A percentile compares a stretch with the other conserved stretches of the same genome.
These are phyloP conservation scores for Solanum raphanifolium DNA, from an alignment of 257 asterid genomes.

Conservation along the genomic window DNA sequence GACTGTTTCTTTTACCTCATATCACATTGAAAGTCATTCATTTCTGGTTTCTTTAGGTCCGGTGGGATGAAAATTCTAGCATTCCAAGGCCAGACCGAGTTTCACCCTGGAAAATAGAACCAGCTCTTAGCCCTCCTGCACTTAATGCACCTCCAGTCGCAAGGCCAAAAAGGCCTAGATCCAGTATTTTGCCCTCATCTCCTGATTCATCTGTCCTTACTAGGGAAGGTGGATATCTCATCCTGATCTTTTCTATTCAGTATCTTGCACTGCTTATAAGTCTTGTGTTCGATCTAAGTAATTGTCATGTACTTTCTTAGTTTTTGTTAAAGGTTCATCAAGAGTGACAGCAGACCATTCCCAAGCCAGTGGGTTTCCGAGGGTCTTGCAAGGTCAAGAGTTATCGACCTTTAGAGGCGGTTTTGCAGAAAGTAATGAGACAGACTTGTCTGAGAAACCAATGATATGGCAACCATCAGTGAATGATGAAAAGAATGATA, in stretches of 20 bases:
- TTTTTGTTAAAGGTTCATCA: constrained; percentile 41
- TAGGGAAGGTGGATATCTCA: constrained; percentile 54
- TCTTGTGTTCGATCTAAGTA: not conserved
- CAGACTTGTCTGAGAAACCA: constrained; percentile 62
- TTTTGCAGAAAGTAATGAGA: constrained; percentile 51
- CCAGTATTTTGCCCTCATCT: constrained; percentile 56
- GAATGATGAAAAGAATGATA: constrained; percentile 50
- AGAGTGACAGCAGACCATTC: constrained; percentile 65
- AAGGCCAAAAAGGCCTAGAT: constrained; percentile 71
- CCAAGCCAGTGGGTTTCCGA: constrained; percentile 49
- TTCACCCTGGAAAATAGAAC: constrained; percentile 96
- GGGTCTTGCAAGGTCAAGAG: constrained; percentile 99
- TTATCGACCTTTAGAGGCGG: constrained; percentile 63
- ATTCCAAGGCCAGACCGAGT: constrained; percentile 89
- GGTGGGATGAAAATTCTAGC: constrained; percentile 92
- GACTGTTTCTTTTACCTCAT: not conserved
- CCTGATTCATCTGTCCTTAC: constrained; percentile 77
- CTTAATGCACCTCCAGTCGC: constrained; percentile 72
- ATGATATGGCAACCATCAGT: constrained; percentile 36
- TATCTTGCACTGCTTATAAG: not conserved
- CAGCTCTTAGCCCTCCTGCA: constrained; percentile 78
- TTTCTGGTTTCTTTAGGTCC: constrained; percentile 37
- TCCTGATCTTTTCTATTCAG: not conserved
- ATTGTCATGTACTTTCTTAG: not conserved
- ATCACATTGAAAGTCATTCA: not conserved